phyloP scores from a whole-genome alignment of 352 stramenopile genomes.

The Globisporangium megalacanthum region DNA sequence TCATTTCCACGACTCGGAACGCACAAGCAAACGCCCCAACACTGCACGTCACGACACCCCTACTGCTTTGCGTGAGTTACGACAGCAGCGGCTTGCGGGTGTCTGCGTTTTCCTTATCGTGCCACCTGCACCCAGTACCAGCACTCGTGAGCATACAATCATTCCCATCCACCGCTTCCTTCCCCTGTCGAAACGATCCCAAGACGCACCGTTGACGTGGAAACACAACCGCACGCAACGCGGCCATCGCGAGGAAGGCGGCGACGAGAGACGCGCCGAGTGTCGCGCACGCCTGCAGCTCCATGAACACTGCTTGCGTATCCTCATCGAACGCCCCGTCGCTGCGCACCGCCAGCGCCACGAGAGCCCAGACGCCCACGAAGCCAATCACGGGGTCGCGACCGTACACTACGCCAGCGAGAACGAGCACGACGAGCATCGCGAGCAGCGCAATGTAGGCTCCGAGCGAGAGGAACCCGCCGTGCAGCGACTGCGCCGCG shows the following conservation, averaged over 20 bases:
- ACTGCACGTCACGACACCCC: not conserved
- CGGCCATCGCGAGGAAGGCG: constrained; percentile 19
- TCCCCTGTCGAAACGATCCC: not conserved
- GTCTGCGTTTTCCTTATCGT: not conserved
- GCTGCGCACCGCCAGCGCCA: constrained; percentile 42
- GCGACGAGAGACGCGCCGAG: constrained; percentile 25
- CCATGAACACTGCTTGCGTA: constrained; percentile 20
- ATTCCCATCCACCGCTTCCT: too few species aligned
- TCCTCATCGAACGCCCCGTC: constrained; percentile 16
- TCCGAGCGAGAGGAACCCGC: constrained; percentile 31
- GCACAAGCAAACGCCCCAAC: too few species aligned
- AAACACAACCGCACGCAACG: constrained; percentile 15
- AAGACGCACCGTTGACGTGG: not conserved
- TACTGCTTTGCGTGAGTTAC: not conserved
- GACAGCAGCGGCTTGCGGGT: constrained; percentile 9
- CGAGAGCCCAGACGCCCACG: constrained; percentile 43
- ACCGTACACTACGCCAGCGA: constrained; percentile 36
- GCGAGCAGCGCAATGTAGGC: constrained; percentile 42
- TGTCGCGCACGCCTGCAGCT: constrained; percentile 35
- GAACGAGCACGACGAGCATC: constrained; percentile 28
- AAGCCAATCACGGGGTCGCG: constrained; percentile 48
- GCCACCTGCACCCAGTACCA: not conserved
- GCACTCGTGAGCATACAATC: not conserved
- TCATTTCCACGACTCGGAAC: too few species aligned
- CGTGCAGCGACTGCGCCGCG: constrained; percentile 27